Evolutionary conservation across 1,284 basidiomycete species (phyloP).

Genomic region (Cutaneotrichosporon cyanovorans): DNA sequence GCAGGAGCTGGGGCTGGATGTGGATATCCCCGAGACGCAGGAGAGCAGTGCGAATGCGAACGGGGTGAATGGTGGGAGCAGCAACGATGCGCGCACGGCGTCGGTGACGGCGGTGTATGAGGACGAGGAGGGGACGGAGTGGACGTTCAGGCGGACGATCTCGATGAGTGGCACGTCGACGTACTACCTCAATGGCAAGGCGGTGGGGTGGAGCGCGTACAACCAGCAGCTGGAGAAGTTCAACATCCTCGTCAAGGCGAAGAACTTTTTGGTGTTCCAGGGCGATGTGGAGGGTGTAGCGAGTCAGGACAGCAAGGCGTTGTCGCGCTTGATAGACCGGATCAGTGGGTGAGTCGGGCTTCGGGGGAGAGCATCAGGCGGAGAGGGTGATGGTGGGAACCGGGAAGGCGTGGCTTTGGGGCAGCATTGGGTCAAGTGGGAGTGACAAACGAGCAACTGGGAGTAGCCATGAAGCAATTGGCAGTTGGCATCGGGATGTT

Average conservation of each 20-base stretch:
- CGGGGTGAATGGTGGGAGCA: too few relatives aligned
- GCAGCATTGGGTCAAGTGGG: too few relatives aligned
- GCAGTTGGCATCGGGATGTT: too few relatives aligned
- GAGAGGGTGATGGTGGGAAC: too few relatives aligned
- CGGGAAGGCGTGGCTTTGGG: too few relatives aligned
- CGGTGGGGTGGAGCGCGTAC: conserved; percentile 76
- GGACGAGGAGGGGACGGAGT: conserved; percentile 70
- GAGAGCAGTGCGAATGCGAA: conserved; percentile 6
- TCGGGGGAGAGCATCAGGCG: too few relatives aligned
- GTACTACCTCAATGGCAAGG: conserved; percentile 71
- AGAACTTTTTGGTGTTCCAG: conserved; percentile 99
- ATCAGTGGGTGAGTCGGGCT: conserved; percentile 74
- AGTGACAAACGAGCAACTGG: too few relatives aligned
- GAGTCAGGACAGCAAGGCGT: conserved; percentile 83
- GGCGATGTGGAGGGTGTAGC: conserved; percentile 98
- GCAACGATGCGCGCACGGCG: conserved; percentile 69
- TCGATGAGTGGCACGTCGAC: conserved; percentile 76
- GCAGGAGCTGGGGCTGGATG: conserved; percentile 48
- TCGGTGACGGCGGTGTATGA: conserved; percentile 90
- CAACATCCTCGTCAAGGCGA: conserved; percentile 97
- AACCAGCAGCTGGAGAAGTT: conserved; percentile 75
- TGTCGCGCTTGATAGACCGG: conserved; percentile 87
- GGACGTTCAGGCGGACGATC: conserved; percentile 70
- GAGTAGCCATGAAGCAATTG: too few relatives aligned
- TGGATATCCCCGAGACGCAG: conserved; percentile 29